Evolutionary conservation across 257 asterid genomes (phyloP).

Genomic region (Asclepias syriaca): DNA sequence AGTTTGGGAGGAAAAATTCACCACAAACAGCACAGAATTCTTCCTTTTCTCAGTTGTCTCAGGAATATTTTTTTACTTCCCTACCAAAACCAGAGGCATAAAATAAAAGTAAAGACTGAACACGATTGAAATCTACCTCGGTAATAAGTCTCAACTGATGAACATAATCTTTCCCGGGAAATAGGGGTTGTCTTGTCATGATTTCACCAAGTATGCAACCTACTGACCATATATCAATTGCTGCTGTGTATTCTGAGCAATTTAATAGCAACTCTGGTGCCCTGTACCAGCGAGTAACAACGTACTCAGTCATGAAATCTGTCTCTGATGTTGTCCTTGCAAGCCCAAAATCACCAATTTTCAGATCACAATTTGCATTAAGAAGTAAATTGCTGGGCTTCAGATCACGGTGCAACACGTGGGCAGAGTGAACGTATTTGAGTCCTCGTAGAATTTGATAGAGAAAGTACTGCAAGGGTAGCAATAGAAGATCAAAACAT

Average conservation of each 20-base stretch:
- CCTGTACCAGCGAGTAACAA: constrained; percentile 98
- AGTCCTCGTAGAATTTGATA: constrained; percentile 94
- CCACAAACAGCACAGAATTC: background rate
- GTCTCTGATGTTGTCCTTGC: constrained; percentile 99
- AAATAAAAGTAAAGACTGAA: background rate
- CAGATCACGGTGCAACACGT: constrained; percentile 91
- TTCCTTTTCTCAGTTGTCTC: background rate
- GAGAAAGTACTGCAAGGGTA: constrained; percentile 72
- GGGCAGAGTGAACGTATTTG: constrained; percentile 87
- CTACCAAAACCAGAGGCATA: background rate
- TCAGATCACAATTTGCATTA: constrained; percentile 81
- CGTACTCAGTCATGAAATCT: constrained; percentile 97
- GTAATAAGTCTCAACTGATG: constrained; percentile 95
- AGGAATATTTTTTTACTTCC: background rate
- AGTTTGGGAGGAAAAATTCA: background rate
- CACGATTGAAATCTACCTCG: constrained; percentile 46
- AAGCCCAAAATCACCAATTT: constrained; percentile 92
- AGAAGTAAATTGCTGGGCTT: constrained; percentile 91
- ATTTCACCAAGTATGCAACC: constrained; percentile 97
- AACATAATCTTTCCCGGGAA: constrained; percentile 95
- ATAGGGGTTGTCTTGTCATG: constrained; percentile 86
- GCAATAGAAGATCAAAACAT: constrained; percentile 13
- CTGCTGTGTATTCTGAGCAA: constrained; percentile 95
- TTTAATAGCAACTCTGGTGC: constrained; percentile 96
- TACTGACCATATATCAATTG: constrained; percentile 96